A percentile compares a stretch with the other conserved stretches of the same genome.
Evolutionary conservation across 1,284 basidiomycete species (phyloP).

Genomic region (Thecaphora frezii): DNA sequence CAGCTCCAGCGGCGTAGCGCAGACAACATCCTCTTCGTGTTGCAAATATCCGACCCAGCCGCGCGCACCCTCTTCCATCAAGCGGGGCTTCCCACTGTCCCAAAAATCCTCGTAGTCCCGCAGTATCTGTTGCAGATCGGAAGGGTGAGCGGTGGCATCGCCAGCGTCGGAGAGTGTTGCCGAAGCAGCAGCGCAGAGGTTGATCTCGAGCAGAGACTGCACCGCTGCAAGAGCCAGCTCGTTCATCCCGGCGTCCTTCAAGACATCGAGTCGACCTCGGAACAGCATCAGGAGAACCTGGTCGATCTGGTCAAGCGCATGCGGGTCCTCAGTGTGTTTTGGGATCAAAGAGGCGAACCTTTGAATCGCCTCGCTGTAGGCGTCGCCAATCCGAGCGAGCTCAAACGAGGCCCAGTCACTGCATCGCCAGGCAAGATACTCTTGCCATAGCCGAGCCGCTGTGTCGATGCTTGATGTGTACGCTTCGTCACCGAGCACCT

Average conservation of each 20-base stretch:
- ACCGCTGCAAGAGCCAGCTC: background rate
- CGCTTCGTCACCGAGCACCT: background rate
- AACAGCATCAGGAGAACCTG: background rate
- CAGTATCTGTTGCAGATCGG: background rate
- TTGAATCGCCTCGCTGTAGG: background rate
- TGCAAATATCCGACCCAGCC: background rate
- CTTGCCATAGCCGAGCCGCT: background rate
- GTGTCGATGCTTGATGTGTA: background rate
- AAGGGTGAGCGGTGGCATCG: too few relatives aligned
- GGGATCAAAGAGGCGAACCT: background rate
- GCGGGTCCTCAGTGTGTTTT: background rate
- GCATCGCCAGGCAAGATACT: background rate
- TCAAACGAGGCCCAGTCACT: slow-evolving; percentile 1
- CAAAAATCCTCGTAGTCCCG: background rate
- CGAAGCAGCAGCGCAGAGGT: background rate
- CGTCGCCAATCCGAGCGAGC: background rate
- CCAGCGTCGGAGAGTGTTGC: background rate
- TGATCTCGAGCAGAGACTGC: slow-evolving; percentile 3
- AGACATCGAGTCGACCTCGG: background rate
- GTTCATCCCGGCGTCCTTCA: background rate
- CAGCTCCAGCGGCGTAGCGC: background rate
- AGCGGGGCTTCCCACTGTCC: background rate
- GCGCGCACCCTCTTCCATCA: slow-evolving; percentile 1
- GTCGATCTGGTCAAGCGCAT: background rate
- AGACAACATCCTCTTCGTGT: background rate